A percentile compares a stretch with the other conserved stretches of the same genome.
Evolutionary conservation across 2,329 filamentous ascomycete species (phyloP).

Genomic region (Xylaria sp.): DNA sequence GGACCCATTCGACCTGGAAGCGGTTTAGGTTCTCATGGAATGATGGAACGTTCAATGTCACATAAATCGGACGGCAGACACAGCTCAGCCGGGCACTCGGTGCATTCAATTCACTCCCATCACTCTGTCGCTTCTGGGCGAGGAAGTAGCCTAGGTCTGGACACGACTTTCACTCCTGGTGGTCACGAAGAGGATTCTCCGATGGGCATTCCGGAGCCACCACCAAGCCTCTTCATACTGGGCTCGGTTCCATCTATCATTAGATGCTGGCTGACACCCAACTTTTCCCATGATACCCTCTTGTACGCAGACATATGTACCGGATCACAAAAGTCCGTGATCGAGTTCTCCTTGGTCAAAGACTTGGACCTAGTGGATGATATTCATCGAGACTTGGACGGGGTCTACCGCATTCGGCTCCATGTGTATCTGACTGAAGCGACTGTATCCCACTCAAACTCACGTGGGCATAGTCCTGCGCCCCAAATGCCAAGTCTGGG

Average conservation of each 20-base stretch:
- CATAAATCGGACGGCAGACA: constrained; percentile 96
- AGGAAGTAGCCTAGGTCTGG: constrained; percentile 88
- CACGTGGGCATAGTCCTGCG: constrained; percentile 75
- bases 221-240: constrained; percentile 85
- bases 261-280: constrained; percentile 91
- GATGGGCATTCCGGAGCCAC: constrained; percentile 77
- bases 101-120: constrained; percentile 70
- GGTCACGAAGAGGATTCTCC: constrained; percentile 75
- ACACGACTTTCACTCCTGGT: constrained; percentile 74
- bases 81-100: constrained; percentile 89
- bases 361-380: constrained; percentile 77
- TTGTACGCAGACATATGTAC: constrained; percentile 93
- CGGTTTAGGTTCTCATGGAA: constrained; percentile 78
- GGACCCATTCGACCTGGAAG: constrained; percentile 80
- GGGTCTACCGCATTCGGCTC: constrained; percentile 75
- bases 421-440: constrained; percentile 92
- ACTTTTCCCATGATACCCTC: constrained; percentile 89
- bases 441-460: constrained; percentile 79
- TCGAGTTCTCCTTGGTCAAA: constrained; percentile 79
- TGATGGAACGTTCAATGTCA: constrained; percentile 91
- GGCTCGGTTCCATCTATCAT: constrained; percentile 94
- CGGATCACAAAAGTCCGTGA: constrained; percentile 86
- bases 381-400: constrained; percentile 73
- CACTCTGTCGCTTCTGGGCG: constrained; percentile 81
- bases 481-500: constrained; percentile 85